Evolutionary conservation across 1,284 basidiomycete genomes (phyloP).

Genomic region (Stygiomarasmius scandens): DNA sequence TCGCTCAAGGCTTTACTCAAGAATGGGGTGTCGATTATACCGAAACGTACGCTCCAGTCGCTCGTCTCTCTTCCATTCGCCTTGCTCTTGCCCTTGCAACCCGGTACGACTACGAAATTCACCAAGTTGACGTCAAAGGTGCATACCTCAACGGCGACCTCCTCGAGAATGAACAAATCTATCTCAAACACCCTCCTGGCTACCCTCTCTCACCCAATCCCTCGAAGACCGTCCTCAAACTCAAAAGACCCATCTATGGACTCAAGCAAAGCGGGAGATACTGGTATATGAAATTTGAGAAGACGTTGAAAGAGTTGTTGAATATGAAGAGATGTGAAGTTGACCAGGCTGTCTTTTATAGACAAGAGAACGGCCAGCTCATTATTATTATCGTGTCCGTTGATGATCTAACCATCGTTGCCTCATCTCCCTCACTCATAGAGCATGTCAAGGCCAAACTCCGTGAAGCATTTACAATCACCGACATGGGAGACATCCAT

Average conservation of each 20-base stretch:
- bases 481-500: conserved; percentile 22
- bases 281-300: conserved; percentile 10
- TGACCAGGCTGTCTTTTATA: conserved; percentile 25
- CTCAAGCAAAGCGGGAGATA: conserved; percentile 6
- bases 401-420: conserved; percentile 24
- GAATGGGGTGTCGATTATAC: neutral
- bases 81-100: conserved; percentile 6
- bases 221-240: neutral
- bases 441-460: conserved; percentile 1
- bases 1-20: conserved; percentile 44
- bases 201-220: neutral
- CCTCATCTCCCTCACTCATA: conserved; percentile 20
- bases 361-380: conserved; percentile 14
- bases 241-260: neutral
- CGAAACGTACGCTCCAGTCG: conserved; percentile 14
- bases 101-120: conserved; percentile 5
- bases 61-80: conserved; percentile 7
- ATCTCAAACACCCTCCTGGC: neutral
- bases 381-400: conserved; percentile 26
- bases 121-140: conserved; percentile 9
- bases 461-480: conserved; percentile 5
- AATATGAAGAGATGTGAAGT: conserved; percentile 16
- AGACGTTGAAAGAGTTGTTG: conserved; percentile 2
- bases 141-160: conserved; percentile 15
- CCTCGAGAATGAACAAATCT: conserved; percentile 5